Evolutionary conservation across 108 stramenopile species (phyloP).

Genomic region (Skeletonema grethae): DNA sequence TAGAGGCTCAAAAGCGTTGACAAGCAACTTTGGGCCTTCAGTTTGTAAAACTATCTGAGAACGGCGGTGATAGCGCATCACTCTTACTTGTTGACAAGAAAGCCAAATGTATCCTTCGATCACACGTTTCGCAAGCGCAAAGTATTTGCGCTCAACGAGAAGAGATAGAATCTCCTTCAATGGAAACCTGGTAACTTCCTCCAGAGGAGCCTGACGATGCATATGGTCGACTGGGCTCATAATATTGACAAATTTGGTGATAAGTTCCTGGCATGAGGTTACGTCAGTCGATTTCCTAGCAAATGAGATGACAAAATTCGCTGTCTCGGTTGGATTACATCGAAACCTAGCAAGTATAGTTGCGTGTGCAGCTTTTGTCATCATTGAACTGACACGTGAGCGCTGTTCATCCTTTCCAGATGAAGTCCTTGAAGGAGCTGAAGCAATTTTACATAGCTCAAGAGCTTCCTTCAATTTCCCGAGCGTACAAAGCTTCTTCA

Average conservation of each 20-base stretch:
- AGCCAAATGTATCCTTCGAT: constrained; percentile 6
- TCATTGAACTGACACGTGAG: neutral
- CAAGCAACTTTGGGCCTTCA: too few relatives aligned
- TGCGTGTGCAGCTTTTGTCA: neutral
- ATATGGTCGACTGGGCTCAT: neutral
- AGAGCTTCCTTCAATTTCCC: too few relatives aligned
- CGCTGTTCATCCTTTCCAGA: neutral
- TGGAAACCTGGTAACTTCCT: neutral
- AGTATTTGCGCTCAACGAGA: neutral
- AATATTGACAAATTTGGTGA: neutral
- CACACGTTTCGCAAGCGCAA: neutral
- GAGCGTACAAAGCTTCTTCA: neutral
- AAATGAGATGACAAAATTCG: neutral
- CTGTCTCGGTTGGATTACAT: neutral
- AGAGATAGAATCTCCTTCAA: neutral
- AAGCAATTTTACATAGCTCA: too few relatives aligned
- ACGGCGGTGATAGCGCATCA: too few relatives aligned
- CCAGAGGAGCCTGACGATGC: neutral
- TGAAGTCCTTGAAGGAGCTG: too few relatives aligned
- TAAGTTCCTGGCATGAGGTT: neutral
- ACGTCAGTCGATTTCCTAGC: neutral
- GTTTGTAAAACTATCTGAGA: too few relatives aligned
- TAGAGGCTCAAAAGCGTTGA: neutral
- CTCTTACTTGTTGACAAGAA: neutral
- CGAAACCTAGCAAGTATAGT: neutral